Conservation (phyloP, 73 alveolate species). For the Tetrahymena thermophila region DNA sequence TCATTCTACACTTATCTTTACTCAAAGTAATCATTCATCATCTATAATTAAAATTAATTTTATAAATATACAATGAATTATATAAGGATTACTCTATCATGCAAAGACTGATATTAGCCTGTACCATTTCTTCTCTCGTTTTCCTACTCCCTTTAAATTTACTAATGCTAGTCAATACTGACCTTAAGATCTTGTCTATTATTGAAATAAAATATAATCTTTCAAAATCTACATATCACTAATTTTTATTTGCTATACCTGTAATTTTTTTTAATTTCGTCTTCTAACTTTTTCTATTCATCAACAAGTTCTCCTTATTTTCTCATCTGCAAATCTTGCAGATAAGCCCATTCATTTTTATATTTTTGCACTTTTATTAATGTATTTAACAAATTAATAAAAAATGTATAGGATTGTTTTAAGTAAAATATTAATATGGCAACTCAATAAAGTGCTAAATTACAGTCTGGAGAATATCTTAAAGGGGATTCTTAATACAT, state of each 20-base stretch:
- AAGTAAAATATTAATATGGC: too few relatives aligned
- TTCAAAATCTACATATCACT: not conserved
- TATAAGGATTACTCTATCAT: not conserved
- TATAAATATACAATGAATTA: too few relatives aligned
- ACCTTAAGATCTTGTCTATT: not conserved
- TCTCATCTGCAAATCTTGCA: not conserved
- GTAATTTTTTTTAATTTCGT: not conserved
- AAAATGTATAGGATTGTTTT: not conserved
- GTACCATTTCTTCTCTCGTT: not conserved
- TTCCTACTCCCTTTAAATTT: not conserved
- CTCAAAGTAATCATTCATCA: not conserved
- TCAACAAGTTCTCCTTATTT: not conserved
- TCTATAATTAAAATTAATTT: not conserved
- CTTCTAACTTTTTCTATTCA: not conserved
- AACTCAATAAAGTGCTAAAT: not conserved
- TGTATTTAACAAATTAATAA: too few relatives aligned
- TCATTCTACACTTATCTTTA: not conserved
- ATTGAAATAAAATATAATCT: not conserved
- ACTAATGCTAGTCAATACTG: not conserved
- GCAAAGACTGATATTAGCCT: not conserved
- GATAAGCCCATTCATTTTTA: not conserved
- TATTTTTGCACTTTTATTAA: not conserved
- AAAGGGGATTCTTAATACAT: not conserved
- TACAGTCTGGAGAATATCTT: not conserved
- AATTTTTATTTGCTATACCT: not conserved